Percentiles rank a stretch among this genome's conserved stretches.
These are phyloP conservation scores for Oryza coarctata DNA, from an alignment of 176 grass and related monocot genomes.

Conservation along the genomic window DNA sequence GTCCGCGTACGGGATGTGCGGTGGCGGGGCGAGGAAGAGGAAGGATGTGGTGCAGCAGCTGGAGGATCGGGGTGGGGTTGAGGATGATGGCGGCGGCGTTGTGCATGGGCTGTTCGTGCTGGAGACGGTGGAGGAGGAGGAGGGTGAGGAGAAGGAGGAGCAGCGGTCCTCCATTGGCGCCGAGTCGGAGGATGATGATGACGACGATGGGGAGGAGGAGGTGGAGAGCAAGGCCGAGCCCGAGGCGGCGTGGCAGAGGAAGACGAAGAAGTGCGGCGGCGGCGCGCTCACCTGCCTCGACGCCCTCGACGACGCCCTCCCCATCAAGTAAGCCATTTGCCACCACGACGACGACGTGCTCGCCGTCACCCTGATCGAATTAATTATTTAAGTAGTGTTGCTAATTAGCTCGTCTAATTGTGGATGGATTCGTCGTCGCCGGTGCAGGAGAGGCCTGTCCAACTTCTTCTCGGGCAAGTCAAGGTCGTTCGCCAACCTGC, in stretches of 20 bases:
- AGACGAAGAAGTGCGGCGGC: neutral
- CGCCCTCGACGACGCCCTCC: slow-evolving; percentile 71
- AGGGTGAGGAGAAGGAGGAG: neutral
- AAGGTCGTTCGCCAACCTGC: slow-evolving; percentile 88
- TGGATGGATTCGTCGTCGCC: neutral
- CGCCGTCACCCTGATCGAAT: no score
- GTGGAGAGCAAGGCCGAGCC: slow-evolving; percentile 26
- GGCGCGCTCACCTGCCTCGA: slow-evolving; percentile 44
- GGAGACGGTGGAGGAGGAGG: slow-evolving; percentile 42
- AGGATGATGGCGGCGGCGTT: neutral
- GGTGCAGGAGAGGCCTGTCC: slow-evolving; percentile 76
- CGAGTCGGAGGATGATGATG: slow-evolving; percentile 27
- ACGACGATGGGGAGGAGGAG: slow-evolving; percentile 43
- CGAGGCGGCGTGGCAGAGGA: neutral
- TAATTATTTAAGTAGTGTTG: no score
- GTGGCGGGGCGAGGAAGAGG: slow-evolving; percentile 51
- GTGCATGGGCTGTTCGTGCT: slow-evolving; percentile 45
- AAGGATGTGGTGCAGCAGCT: slow-evolving; percentile 49
- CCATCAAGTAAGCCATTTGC: slow-evolving; percentile 64
- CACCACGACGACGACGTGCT: no score
- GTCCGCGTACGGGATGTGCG: slow-evolving; percentile 20
- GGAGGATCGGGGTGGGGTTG: neutral
- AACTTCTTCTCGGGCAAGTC: slow-evolving; percentile 96
- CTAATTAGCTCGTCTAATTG: neutral
- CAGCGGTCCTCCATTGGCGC: slow-evolving; percentile 45